Evolutionary conservation across 768 basidiomycete species (phyloP).

Genomic region (Tephrocybe rancida): DNA sequence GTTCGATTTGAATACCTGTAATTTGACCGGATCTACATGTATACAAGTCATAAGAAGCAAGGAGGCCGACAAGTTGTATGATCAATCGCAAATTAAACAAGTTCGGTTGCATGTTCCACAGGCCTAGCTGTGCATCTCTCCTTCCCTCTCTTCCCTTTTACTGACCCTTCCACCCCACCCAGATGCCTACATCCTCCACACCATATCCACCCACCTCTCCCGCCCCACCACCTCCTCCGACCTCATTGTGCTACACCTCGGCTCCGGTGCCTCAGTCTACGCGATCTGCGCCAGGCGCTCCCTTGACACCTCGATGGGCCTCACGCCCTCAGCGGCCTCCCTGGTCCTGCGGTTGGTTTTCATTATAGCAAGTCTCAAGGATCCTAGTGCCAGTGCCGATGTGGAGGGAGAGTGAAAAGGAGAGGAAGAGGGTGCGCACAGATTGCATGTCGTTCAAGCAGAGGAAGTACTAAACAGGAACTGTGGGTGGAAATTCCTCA

Average conservation of each 20-base stretch:
- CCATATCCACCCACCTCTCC: conserved; percentile 57
- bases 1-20: too few relatives aligned
- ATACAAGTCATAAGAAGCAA: too few relatives aligned
- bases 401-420: too few relatives aligned
- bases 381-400: conserved; percentile 43
- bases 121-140: too few relatives aligned
- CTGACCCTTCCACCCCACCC: too few relatives aligned
- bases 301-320: conserved; percentile 89
- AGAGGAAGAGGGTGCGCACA: too few relatives aligned
- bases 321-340: conserved; percentile 86
- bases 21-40: too few relatives aligned
- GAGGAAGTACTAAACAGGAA: conserved; percentile 76
- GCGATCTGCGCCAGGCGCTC: conserved; percentile 73
- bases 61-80: too few relatives aligned
- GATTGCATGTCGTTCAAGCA: conserved; percentile 62
- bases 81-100: too few relatives aligned
- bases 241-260: conserved; percentile 84
- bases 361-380: conserved; percentile 77
- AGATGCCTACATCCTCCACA: too few relatives aligned
- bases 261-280: conserved; percentile 88
- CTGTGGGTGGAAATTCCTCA: conserved; percentile 78
- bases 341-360: conserved; percentile 88
- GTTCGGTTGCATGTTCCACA: too few relatives aligned
- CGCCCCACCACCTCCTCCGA: conserved; percentile 59
- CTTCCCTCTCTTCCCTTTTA: too few relatives aligned